phyloP scores from a whole-genome alignment of 2,329 filamentous ascomycete genomes.

The Parasarocladium wereldwijsianum region DNA sequence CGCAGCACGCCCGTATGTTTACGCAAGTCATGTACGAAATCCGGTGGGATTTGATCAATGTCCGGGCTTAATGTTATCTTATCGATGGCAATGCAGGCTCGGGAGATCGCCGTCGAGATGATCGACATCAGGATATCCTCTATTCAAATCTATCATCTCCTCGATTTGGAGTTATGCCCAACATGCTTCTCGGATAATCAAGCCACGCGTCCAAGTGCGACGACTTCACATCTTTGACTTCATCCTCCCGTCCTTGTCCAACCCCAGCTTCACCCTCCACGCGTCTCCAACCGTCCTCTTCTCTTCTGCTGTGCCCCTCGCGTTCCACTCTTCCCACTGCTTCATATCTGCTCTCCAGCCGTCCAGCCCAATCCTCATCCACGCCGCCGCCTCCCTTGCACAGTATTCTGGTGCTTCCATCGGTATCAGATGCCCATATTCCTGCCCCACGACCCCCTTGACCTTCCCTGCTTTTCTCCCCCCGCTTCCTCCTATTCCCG shows the following conservation, averaged over 20 bases:
- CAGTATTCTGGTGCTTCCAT: conserved; percentile 61
- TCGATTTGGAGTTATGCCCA: too few species aligned
- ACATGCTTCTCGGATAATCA: too few species aligned
- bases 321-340: conserved; percentile 43
- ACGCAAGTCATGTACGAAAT: too few species aligned
- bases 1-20: too few species aligned
- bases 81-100: too few species aligned
- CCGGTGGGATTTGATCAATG: too few species aligned
- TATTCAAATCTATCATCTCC: too few species aligned
- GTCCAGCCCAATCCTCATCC: conserved; percentile 40
- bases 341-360: conserved; percentile 42
- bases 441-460: conserved; percentile 45
- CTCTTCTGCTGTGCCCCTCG: conserved; percentile 28
- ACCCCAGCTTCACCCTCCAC: conserved; percentile 37
- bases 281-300: conserved; percentile 37
- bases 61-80: too few species aligned
- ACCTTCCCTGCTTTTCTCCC: conserved; percentile 52
- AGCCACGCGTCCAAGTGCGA: too few species aligned
- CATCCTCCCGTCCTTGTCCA: conserved; percentile 4
- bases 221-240: conserved; percentile 6
- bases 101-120: too few species aligned
- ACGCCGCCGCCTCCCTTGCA: conserved; percentile 43
- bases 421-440: conserved; percentile 65
- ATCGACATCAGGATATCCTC: too few species aligned
- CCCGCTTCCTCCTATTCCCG: conserved; percentile 52